Percentiles rank a stretch among this genome's conserved stretches.
These are phyloP conservation scores for Mrakia blollopis DNA, from an alignment of 768 basidiomycete species.

Conservation along the genomic window DNA sequence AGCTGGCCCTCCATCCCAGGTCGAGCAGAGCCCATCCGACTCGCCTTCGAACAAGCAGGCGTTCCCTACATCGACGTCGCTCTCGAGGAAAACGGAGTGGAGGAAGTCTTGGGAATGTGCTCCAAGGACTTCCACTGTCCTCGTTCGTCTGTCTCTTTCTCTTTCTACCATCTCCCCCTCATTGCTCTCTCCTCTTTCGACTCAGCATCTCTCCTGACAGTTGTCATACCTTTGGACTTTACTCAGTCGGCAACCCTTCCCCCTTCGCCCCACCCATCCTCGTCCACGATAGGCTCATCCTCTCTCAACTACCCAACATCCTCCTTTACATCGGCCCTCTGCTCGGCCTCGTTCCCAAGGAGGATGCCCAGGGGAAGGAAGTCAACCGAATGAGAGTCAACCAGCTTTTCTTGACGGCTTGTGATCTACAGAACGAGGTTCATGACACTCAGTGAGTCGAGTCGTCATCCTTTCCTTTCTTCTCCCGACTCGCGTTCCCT, in stretches of 20 bases:
- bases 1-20: conserved; percentile 39
- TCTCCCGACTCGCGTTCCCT: too few relatives aligned
- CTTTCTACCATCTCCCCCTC: not conserved
- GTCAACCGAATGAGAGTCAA: conserved; percentile 41
- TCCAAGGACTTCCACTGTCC: not conserved
- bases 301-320: conserved; percentile 48
- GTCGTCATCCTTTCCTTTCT: not conserved
- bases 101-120: not conserved
- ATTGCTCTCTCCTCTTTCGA: not conserved
- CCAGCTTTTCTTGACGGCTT: conserved; percentile 47
- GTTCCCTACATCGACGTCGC: conserved; percentile 43
- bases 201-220: too few relatives aligned
- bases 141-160: not conserved
- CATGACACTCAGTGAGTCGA: conserved; percentile 25
- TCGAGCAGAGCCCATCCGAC: conserved; percentile 47
- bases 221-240: too few relatives aligned
- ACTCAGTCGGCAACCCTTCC: conserved; percentile 35
- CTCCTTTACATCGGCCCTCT: conserved; percentile 45
- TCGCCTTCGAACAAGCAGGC: conserved; percentile 46
- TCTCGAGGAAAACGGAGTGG: not conserved
- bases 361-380: conserved; percentile 38
- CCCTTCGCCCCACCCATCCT: conserved; percentile 50
- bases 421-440: conserved; percentile 32
- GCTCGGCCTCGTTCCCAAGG: conserved; percentile 44
- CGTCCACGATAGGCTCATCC: conserved; percentile 40